Percentiles rank a stretch among this genome's conserved stretches.
phyloP scores from a whole-genome alignment of 2,329 filamentous ascomycete genomes.

The Aureobasidium musti region DNA sequence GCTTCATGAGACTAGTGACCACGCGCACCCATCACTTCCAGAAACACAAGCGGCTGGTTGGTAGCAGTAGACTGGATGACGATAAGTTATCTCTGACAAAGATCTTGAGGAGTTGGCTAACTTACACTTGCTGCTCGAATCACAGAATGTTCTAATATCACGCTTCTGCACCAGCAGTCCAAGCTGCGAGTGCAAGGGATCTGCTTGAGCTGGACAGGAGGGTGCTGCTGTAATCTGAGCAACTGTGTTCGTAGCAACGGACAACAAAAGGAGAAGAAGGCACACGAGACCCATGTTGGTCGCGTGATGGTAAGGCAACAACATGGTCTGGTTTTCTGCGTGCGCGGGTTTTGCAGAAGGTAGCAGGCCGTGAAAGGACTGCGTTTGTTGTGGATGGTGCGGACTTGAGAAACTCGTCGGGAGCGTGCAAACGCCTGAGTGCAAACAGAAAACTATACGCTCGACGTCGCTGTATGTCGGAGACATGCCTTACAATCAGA shows the following conservation, averaged over 20 bases:
- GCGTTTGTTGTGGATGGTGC: slow-evolving; percentile 10
- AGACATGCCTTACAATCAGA: not conserved
- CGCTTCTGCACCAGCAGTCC: slow-evolving; percentile 9
- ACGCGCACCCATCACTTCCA: slow-evolving; percentile 11
- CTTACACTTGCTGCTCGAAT: slow-evolving; percentile 4
- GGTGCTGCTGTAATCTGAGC: slow-evolving; percentile 6
- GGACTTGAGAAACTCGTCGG: slow-evolving; percentile 11
- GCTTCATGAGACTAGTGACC: not conserved
- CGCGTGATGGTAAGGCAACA: not conserved
- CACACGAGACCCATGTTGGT: not conserved
- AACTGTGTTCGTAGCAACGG: not conserved
- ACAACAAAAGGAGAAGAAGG: not conserved
- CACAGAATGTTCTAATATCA: not conserved
- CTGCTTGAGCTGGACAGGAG: slow-evolving; percentile 3
- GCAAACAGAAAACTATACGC: slow-evolving; percentile 11
- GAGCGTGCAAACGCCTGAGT: slow-evolving; percentile 1
- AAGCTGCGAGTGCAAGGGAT: not conserved
- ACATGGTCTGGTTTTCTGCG: not conserved
- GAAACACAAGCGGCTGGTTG: slow-evolving; percentile 7
- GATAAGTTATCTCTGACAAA: not conserved
- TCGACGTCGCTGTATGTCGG: not conserved
- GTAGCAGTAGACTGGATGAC: slow-evolving; percentile 4
- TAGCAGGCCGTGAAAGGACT: not conserved
- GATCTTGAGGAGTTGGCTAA: not conserved
- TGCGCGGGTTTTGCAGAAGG: not conserved